Conservation (phyloP, 495 filamentous ascomycete species). For the Penicillium alfredii region DNA sequence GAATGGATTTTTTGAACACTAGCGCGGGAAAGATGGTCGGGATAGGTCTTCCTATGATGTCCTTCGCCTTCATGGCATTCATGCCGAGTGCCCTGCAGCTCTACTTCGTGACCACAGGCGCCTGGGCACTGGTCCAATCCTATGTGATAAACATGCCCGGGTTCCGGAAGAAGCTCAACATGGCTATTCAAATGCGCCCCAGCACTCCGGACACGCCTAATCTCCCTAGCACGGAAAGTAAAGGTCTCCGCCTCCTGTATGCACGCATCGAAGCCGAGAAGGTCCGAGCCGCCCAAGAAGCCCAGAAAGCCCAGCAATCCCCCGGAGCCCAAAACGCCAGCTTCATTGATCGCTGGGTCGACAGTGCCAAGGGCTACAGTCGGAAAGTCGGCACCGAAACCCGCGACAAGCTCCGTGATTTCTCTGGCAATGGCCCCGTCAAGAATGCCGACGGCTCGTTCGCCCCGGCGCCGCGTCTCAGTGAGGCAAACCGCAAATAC, state of each 20-base stretch:
- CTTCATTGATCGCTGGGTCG: conserved; percentile 11
- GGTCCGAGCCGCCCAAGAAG: not conserved
- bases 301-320: not conserved
- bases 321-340: conserved; percentile 5
- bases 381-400: conserved; percentile 5
- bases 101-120: conserved; percentile 57
- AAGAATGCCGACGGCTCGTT: conserved; percentile 16
- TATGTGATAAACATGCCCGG: conserved; percentile 35
- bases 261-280: conserved; percentile 8
- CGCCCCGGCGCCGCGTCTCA: conserved; percentile 16
- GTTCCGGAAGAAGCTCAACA: conserved; percentile 23
- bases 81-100: conserved; percentile 66
- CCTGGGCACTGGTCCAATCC: conserved; percentile 53
- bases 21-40: conserved; percentile 43
- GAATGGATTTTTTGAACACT: conserved; percentile 23
- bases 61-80: conserved; percentile 54
- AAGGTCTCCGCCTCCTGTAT: conserved; percentile 3
- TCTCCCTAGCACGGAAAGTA: conserved; percentile 3
- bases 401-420: conserved; percentile 5
- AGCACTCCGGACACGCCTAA: not conserved
- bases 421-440: conserved; percentile 2
- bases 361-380: conserved; percentile 6
- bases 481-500: conserved; percentile 8
- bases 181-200: conserved; percentile 15
- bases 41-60: conserved; percentile 54